Evolutionary conservation across 2,329 filamentous ascomycete species (phyloP).

Genomic region (Cladosporium sp.): DNA sequence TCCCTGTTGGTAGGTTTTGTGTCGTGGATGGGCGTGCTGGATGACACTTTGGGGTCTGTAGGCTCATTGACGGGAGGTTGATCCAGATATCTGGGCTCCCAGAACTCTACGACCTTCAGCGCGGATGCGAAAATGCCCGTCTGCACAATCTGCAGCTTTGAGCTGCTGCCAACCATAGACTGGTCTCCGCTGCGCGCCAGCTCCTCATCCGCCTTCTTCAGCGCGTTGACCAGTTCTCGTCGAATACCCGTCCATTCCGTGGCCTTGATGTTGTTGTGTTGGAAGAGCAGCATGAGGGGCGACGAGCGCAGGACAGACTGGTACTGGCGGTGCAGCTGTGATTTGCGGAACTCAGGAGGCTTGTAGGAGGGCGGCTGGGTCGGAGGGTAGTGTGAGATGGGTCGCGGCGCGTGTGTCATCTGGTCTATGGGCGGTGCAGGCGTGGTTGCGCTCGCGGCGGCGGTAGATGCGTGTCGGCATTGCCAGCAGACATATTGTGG

Average conservation of each 20-base stretch:
- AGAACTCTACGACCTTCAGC: conserved; percentile 81
- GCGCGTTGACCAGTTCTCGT: conserved; percentile 57
- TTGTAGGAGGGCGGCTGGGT: conserved; percentile 85
- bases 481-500: conserved; percentile 29
- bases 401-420: conserved; percentile 37
- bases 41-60: conserved; percentile 16
- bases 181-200: conserved; percentile 56
- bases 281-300: conserved; percentile 79
- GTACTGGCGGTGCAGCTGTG: conserved; percentile 80
- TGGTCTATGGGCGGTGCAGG: conserved; percentile 49
- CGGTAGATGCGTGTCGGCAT: conserved; percentile 44
- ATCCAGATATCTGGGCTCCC: conserved; percentile 33
- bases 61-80: conserved; percentile 28
- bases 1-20: conserved; percentile 37
- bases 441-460: conserved; percentile 43
- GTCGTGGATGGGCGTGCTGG: conserved; percentile 25
- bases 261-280: conserved; percentile 70
- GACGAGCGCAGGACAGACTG: conserved; percentile 80
- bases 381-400: conserved; percentile 48
- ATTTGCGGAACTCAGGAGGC: conserved; percentile 78
- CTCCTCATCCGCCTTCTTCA: conserved; percentile 59
- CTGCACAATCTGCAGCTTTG: conserved; percentile 74
- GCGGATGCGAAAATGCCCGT: conserved; percentile 85
- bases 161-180: conserved; percentile 33
- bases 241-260: conserved; percentile 68